Evolutionary conservation across 2,329 filamentous ascomycete genomes (phyloP), one percentile per base, ranked within the genome.

Genomic region (Trichoderma hamatum): DNA sequence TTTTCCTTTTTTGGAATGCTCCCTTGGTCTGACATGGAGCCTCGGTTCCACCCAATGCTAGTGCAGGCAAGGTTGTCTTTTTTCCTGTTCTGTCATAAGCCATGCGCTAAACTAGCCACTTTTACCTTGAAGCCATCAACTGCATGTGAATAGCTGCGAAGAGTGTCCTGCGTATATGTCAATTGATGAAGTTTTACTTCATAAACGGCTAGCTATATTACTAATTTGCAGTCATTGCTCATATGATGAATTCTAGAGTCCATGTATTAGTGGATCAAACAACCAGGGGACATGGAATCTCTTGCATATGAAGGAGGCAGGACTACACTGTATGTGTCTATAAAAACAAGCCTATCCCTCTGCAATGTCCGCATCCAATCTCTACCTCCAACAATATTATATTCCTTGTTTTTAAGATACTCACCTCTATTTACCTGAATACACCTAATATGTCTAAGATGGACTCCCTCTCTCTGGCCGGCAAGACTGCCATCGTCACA

Each of bases 401-500:
- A 39, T 9, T n/a, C 7, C 16, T 26, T 19, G 0, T 28, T 5
- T 24, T 9, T 5, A 21, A 14, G 3, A 14, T 7, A 36, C 10
- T 16, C 24, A 2, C 4, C 4, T 49, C 4, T 7, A 16, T n/a
- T 26, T 32, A 4, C 2, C 21, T 16, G 26, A 9, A 16, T 14
- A 10, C 21, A 19, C 34, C 16, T 32, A 49, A 26, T 49, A 66
- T 66, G 63, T 34, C 51, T 13, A 46, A 11, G 6, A 1, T n/a
- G 21, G 63, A 66, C 19, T 58, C 63, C 52, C 64, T 72, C n/a
- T 80, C 79, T 9, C 77, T 83, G 19, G 71, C 73, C 26, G 78
- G 78, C 68, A 82, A 83, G 70, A 72, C 76, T 0, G 81, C 80
- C 72, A 79, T 83, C 55, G 72, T 83, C 59, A 83, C 81, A 1